Base-by-base conservation (phyloP, 2,329 filamentous ascomycete genomes). In the Claviceps pazoutovae region DNA sequence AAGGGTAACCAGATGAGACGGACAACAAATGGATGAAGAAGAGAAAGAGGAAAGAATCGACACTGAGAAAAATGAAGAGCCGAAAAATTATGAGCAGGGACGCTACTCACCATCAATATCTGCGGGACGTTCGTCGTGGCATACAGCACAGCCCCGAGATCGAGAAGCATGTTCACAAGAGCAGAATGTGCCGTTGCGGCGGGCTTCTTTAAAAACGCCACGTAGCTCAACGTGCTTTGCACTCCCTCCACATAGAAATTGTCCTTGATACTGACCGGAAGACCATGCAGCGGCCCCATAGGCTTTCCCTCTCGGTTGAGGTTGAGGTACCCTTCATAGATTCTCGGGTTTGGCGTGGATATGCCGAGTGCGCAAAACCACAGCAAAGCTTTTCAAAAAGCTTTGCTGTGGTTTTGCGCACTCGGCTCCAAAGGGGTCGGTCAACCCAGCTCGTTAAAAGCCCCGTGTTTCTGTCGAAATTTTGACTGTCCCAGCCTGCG, bases 61-160 rank as follows among this genome's bases (percentile, higher is more conserved):
- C 21, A 23, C 21, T 5, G 21, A 23, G 21, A 23, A 23, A 23
- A 23, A 23, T 23, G 21, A 23, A 23, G 21, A 26, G 2, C 26
- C 26, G 17, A 48, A 19, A 14, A 19, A 26, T 26, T 8, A 26
- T 26, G 1, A 26, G n/a, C 14, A 7, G 16, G 6, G 26, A 30
- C 8, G 26, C 26, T 17, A 21, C 48, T 43, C 41, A 79, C 75
- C 54, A 82, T 81, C 79, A 84, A 81, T 63, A 77, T 78, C 14
- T 79, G 82, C 0, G 75, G 73, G 7, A 77, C 64, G 54, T 72
- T 76, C 4, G 75, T 77, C 63, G 78, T 64, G 59, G 57, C 58
- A 39, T 63, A 64, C 0, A 64, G n/a, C 11, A 64, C 60, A 3
- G 60, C 62, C 11, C 62, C 62, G 0, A 57, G 56, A 4, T 59